Conservation (phyloP, 1,284 basidiomycete genomes). For the Ustilago nuda region DNA sequence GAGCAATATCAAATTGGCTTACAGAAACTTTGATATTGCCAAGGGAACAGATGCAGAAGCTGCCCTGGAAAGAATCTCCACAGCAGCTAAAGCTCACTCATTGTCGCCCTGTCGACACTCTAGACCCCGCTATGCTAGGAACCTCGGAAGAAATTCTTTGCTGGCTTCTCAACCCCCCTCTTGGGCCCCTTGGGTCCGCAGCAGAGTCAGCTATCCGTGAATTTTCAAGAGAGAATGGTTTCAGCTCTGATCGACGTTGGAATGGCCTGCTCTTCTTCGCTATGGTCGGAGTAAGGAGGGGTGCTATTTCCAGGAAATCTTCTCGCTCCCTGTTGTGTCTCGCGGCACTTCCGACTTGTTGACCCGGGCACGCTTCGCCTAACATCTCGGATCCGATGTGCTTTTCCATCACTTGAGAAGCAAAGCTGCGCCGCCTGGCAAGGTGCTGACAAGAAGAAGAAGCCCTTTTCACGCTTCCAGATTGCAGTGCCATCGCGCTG, state of each 20-base stretch:
- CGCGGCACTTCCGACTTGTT: background rate
- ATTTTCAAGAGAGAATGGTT: background rate
- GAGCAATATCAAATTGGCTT: too few species aligned
- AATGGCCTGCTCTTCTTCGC: background rate
- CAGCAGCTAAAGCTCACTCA: background rate
- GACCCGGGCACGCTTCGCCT: background rate
- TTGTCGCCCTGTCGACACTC: conserved; percentile 4
- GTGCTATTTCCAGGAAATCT: background rate
- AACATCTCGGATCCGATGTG: conserved; percentile 1
- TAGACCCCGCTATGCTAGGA: conserved; percentile 3
- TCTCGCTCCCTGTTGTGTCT: background rate
- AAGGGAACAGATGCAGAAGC: too few species aligned
- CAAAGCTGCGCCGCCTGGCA: background rate
- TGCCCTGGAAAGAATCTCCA: too few species aligned
- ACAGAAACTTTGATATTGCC: too few species aligned
- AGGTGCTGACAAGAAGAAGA: background rate
- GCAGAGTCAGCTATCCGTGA: background rate
- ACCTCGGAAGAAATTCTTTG: conserved; percentile 1
- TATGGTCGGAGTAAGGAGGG: background rate
- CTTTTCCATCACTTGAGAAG: background rate
- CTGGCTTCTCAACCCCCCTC: background rate
- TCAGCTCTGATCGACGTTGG: conserved; percentile 2
- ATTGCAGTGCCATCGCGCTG: background rate
- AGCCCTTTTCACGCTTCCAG: background rate
- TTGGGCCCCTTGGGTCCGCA: background rate